Conservation (phyloP, 1,284 basidiomycete species). For the Papiliotrema flavescens region DNA sequence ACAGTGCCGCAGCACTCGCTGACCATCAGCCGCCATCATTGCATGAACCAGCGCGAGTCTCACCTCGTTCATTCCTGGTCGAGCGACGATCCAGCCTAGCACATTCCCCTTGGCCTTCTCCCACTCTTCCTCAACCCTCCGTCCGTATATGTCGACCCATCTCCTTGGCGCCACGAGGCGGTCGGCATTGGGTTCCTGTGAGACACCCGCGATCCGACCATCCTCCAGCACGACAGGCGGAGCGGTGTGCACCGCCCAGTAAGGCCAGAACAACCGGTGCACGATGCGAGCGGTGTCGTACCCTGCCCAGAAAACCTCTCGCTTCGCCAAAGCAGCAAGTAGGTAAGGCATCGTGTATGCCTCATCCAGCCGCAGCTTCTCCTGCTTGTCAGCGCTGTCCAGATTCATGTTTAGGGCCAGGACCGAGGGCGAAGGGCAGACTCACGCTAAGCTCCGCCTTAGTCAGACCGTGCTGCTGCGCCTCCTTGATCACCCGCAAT, state of each 20-base stretch:
- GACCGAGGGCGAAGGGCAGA: no score
- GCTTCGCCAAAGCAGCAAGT: constrained; percentile 29
- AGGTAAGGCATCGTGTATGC: constrained; percentile 12
- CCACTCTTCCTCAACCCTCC: constrained; percentile 62
- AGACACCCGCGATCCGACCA: background rate
- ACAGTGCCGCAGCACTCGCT: constrained; percentile 66
- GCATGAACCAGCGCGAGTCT: constrained; percentile 21
- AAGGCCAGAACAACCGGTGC: constrained; percentile 52
- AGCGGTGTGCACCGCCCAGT: constrained; percentile 59
- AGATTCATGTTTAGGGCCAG: background rate
- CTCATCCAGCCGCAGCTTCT: background rate
- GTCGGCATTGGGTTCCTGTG: constrained; percentile 9
- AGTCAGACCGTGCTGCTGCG: constrained; percentile 24
- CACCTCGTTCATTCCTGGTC: constrained; percentile 72
- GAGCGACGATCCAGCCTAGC: constrained; percentile 60
- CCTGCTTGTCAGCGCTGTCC: background rate
- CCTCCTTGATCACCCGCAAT: constrained; percentile 12
- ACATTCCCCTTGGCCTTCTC: constrained; percentile 64
- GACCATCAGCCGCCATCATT: constrained; percentile 1
- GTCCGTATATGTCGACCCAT: constrained; percentile 71
- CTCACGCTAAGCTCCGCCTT: constrained; percentile 10
- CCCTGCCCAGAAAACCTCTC: constrained; percentile 65
- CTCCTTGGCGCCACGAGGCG: constrained; percentile 61
- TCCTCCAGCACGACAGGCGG: background rate
- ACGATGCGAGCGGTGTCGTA: constrained; percentile 58